phyloP scores from a whole-genome alignment of 495 filamentous ascomycete genomes.

The Cercophora newfieldiana region DNA sequence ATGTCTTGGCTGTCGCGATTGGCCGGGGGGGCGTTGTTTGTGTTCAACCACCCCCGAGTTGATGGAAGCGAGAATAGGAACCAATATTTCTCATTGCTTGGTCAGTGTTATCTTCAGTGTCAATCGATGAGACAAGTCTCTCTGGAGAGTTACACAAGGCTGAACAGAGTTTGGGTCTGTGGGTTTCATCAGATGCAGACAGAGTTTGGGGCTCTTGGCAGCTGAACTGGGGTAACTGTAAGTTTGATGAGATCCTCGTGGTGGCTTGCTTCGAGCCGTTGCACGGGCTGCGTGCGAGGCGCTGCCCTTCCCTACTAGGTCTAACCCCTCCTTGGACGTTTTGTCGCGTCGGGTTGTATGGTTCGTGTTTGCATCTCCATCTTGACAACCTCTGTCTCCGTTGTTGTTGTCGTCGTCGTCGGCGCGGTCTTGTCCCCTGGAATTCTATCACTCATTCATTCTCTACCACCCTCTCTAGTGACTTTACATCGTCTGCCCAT shows the following conservation, averaged over 20 bases:
- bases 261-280: background rate
- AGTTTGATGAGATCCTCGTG: background rate
- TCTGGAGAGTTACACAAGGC: background rate
- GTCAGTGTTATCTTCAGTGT: background rate
- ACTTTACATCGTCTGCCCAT: background rate
- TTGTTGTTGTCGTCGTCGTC: background rate
- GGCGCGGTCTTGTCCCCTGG: background rate
- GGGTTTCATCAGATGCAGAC: background rate
- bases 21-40: background rate
- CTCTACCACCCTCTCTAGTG: no score
- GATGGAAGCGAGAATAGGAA: background rate
- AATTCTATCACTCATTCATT: no score
- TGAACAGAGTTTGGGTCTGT: no score
- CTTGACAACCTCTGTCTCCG: no score
- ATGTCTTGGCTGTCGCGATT: slow-evolving; percentile 1
- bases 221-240: background rate
- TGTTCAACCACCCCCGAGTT: background rate
- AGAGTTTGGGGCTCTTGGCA: no score
- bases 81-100: background rate
- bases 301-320: background rate
- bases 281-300: background rate
- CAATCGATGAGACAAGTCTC: background rate
- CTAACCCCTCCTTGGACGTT: no score
- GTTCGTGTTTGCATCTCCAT: background rate
- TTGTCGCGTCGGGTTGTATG: background rate